Evolutionary conservation across 2,329 filamentous ascomycete species (phyloP), one percentile per base, ranked within the genome.

Genomic region (Albifimbria verrucaria): DNA sequence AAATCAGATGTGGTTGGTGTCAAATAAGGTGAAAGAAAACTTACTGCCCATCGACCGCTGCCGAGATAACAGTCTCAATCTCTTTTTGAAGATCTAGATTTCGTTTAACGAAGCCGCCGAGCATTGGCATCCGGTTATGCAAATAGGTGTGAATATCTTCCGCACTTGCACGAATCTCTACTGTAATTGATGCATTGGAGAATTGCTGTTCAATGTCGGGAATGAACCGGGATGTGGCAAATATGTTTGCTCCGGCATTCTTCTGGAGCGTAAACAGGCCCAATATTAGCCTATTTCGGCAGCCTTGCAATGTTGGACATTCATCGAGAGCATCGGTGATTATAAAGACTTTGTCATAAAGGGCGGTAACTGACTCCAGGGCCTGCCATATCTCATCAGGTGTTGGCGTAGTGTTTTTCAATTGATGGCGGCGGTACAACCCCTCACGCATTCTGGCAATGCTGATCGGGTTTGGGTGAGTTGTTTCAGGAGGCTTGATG

Each of bases 401-500:
- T 39, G 5, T 39, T 39, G 15, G 11, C 12, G 32, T 39, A 39
- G 18, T 39, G 11, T 15, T 39, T 39, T 39, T 39, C 32, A 39
- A 7, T 12, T 39, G 12, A 15, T 6, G 5, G 18, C n/a, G n/a
- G n/a, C n/a, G n/a, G n/a, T n/a, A n/a, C n/a, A n/a, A n/a, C n/a
- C n/a, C n/a, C n/a, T n/a, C n/a, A n/a, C n/a, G n/a, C n/a, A n/a
- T n/a, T n/a, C n/a, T n/a, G 55, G 49, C 1, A 51, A 20, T 7
- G 15, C 3, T 4, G 55, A 3, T 7, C 32, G 56, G 0, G 41
- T 4, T 20, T 69, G 56, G 0, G 53, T 50, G 1, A 74, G 62
- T 48, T 74, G 71, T 42, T 67, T 68, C 2, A 70, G 21, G 2
- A 74, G 50, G 45, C 60, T 65, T 1, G 59, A 48, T 2, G 72